Percentiles rank a stretch among this genome's conserved stretches.
These are phyloP conservation scores for Aspergillus oerlinghausenensis DNA, from an alignment of 2,329 filamentous ascomycete genomes.

Conservation along the genomic window DNA sequence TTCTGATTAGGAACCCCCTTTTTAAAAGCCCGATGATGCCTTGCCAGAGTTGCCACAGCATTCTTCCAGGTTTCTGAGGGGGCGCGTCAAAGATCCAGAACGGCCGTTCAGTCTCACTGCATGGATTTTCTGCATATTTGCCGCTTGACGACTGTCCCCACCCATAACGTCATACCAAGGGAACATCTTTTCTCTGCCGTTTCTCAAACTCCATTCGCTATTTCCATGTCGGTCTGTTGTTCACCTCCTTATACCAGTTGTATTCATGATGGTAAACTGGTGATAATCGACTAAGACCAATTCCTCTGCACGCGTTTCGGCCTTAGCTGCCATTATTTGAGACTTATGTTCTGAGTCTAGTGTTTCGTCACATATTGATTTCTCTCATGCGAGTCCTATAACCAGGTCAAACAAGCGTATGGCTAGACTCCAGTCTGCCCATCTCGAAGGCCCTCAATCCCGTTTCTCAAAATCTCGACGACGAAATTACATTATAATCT, in stretches of 20 bases:
- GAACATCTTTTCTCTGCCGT: conserved; percentile 25
- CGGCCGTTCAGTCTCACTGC: background rate
- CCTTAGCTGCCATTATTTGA: background rate
- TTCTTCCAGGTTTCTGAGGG: background rate
- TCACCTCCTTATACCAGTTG: conserved; percentile 9
- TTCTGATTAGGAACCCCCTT: background rate
- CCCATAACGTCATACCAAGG: conserved; percentile 26
- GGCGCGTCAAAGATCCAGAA: background rate
- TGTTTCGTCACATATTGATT: background rate
- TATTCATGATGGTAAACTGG: conserved; percentile 16
- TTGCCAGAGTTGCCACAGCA: background rate
- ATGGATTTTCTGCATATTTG: background rate
- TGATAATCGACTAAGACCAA: conserved; percentile 15
- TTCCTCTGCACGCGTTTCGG: conserved; percentile 12
- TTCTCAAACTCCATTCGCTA: conserved; percentile 14
- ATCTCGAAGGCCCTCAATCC: background rate
- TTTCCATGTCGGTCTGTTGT: conserved; percentile 10
- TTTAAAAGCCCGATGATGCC: background rate
- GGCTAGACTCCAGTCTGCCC: background rate
- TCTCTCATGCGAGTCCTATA: background rate
- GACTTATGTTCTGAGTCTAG: background rate
- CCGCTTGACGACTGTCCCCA: conserved; percentile 8
- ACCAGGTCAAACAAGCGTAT: background rate
- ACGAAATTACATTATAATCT: background rate
- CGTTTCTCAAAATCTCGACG: background rate